Conservation (phyloP, 2,329 filamentous ascomycete species). For the Claviceps sp. region DNA sequence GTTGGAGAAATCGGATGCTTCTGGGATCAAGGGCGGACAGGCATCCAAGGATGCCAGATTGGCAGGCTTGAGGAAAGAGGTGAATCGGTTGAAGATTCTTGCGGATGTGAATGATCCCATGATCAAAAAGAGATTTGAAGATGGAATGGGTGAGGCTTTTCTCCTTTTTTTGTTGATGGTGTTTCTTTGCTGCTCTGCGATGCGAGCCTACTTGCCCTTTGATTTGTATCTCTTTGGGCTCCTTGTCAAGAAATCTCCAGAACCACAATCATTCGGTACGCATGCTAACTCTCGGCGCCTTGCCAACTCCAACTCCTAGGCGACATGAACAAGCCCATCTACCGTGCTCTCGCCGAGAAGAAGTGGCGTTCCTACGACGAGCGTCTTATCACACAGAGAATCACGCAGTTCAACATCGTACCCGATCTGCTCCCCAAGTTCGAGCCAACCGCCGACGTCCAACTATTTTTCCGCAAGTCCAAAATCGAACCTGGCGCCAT, state of each 20-base stretch:
- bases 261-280: too few species aligned
- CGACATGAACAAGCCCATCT: conserved; percentile 93
- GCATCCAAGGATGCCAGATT: conserved; percentile 52
- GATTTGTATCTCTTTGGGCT: neutral
- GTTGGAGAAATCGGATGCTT: conserved; percentile 45
- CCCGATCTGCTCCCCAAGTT: conserved; percentile 78
- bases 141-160: conserved; percentile 59
- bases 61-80: conserved; percentile 52
- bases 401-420: conserved; percentile 73
- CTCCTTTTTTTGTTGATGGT: neutral
- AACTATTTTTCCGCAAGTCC: conserved; percentile 62
- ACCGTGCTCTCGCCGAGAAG: conserved; percentile 72
- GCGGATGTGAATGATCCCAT: conserved; percentile 92
- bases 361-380: conserved; percentile 82
- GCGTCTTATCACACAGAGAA: conserved; percentile 68
- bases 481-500: conserved; percentile 65
- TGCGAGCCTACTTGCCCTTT: neutral
- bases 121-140: conserved; percentile 88
- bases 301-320: conserved; percentile 34
- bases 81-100: conserved; percentile 72
- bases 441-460: conserved; percentile 65
- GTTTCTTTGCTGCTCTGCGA: neutral
- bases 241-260: too few species aligned
- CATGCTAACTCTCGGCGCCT: neutral
- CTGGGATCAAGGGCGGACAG: conserved; percentile 47